Percentiles rank a stretch among this genome's conserved stretches.
Evolutionary conservation across 2,329 filamentous ascomycete genomes (phyloP).

Genomic region (Chaetomium olivaceum): DNA sequence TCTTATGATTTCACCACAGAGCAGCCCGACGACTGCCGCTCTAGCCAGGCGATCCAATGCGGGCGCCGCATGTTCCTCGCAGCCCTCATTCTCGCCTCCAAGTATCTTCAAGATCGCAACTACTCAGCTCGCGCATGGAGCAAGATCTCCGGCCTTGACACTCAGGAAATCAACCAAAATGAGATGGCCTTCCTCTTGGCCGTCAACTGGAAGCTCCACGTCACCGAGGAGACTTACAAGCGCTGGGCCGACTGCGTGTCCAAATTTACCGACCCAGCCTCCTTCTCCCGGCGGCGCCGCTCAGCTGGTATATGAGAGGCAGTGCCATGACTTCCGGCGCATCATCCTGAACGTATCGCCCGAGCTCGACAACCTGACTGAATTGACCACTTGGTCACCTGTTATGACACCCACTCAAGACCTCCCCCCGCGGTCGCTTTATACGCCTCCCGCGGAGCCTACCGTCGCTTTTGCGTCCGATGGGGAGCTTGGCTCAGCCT

Average conservation of each 20-base stretch:
- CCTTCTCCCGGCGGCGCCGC: conserved; percentile 53
- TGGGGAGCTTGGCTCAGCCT: conserved; percentile 44
- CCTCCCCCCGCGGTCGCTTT: conserved; percentile 46
- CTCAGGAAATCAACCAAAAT: conserved; percentile 93
- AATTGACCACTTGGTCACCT: conserved; percentile 45
- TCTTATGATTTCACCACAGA: conserved; percentile 83
- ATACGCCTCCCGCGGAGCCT: conserved; percentile 46
- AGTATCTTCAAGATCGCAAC: conserved; percentile 97
- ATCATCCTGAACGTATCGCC: conserved; percentile 59
- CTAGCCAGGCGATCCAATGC: conserved; percentile 82
- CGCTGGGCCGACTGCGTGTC: conserved; percentile 92
- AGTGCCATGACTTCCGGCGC: conserved; percentile 58
- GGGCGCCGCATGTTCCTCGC: conserved; percentile 97
- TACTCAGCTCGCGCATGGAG: conserved; percentile 98
- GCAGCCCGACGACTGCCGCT: conserved; percentile 70
- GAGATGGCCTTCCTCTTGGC: conserved; percentile 88
- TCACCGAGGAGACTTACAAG: conserved; percentile 84
- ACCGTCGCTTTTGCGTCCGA: conserved; percentile 40
- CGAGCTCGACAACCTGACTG: conserved; percentile 59
- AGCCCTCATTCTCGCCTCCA: conserved; percentile 91
- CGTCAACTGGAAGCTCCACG: conserved; percentile 93
- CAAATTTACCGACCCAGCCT: conserved; percentile 70
- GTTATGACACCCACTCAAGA: conserved; percentile 40
- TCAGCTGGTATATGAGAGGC: conserved; percentile 45
- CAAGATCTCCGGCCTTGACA: conserved; percentile 96